Evolutionary conservation across 352 stramenopile genomes (phyloP), one percentile per base, ranked within the genome.

Genomic region (Phytopythium chamaehyphon): DNA sequence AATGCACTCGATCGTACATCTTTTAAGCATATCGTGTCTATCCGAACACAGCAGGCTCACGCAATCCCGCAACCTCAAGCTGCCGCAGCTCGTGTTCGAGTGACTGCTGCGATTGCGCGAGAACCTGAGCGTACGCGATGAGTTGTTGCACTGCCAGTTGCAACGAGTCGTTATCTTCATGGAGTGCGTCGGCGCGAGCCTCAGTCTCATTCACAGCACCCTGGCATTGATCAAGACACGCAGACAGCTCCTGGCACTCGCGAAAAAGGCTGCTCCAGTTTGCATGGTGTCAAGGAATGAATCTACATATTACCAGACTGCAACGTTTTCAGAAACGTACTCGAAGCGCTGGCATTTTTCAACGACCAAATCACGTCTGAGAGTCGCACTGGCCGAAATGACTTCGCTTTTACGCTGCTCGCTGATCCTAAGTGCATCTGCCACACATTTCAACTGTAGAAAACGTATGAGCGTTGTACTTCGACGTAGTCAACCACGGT

Each of bases 311-410:
- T 3, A 8, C 14, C 28, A 39, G 0, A 26, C 14, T 19, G 22
- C 21, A 6, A 37, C 1, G 8, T n/a, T 11, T 3, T 16, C 7
- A 43, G 8, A 38, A 18, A 61, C 69, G 55, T 64, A 87, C 73
- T 81, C 71, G 52, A 71, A 66, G 35, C 76, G 73, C 52, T 86
- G 73, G 31, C 71, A 83, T 23, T 65, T 62, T 47, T 84, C 73
- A 47, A 77, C 18, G n/a, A 86, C 68, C 31, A 88, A 54, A 15
- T 73, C 57, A 31, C 74, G 71, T 55, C 82, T 84, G 24, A 88
- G 57, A 28, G 47, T 56, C 26, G 59, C 57, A 16, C 58, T 70
- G n/a, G 64, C 51, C 0, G 57, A 62, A 22, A 75, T 39, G 3
- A 60, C 63, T 15, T 71, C 62, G 9, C 45, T 55, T 55, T 77